Conservation (phyloP, 352 stramenopile genomes). For the Paralagenidium karlingii region DNA sequence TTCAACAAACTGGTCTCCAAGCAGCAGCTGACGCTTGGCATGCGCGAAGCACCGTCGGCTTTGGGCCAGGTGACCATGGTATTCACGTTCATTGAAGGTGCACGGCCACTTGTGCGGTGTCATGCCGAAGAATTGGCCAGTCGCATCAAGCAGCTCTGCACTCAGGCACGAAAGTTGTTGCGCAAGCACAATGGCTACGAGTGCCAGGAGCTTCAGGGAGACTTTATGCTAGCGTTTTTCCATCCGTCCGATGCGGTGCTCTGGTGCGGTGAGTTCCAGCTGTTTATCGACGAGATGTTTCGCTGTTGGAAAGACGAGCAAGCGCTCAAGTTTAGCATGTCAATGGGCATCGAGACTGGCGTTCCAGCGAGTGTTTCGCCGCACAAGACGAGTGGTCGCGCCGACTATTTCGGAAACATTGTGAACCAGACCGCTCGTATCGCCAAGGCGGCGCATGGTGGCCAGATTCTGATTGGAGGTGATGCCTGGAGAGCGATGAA, state of each 20-base stretch:
- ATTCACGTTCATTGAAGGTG: constrained; percentile 83
- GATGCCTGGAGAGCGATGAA: constrained; percentile 42
- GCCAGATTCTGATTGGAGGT: constrained; percentile 69
- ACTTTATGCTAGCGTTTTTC: constrained; percentile 85
- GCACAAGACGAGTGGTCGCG: constrained; percentile 78
- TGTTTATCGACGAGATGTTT: constrained; percentile 66
- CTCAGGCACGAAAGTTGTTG: constrained; percentile 56
- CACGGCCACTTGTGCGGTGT: constrained; percentile 61
- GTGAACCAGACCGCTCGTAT: constrained; percentile 83
- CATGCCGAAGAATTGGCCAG: constrained; percentile 75
- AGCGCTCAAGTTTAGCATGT: constrained; percentile 79
- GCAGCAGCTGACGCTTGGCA: constrained; percentile 54
- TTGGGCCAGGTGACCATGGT: constrained; percentile 78
- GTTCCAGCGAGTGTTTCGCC: constrained; percentile 74
- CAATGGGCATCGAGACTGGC: constrained; percentile 76
- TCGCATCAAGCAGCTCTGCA: constrained; percentile 75
- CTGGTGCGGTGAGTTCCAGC: constrained; percentile 79
- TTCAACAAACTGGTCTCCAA: constrained; percentile 67
- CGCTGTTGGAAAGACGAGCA: constrained; percentile 58
- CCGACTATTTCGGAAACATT: constrained; percentile 85
- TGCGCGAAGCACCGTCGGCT: constrained; percentile 71
- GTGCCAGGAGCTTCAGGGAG: constrained; percentile 77
- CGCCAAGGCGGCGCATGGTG: constrained; percentile 66
- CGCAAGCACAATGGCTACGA: constrained; percentile 80
- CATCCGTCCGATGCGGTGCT: constrained; percentile 66